Conservation (phyloP, 176 grass and related monocot species). For the Ampelocalamus luodianensis region DNA sequence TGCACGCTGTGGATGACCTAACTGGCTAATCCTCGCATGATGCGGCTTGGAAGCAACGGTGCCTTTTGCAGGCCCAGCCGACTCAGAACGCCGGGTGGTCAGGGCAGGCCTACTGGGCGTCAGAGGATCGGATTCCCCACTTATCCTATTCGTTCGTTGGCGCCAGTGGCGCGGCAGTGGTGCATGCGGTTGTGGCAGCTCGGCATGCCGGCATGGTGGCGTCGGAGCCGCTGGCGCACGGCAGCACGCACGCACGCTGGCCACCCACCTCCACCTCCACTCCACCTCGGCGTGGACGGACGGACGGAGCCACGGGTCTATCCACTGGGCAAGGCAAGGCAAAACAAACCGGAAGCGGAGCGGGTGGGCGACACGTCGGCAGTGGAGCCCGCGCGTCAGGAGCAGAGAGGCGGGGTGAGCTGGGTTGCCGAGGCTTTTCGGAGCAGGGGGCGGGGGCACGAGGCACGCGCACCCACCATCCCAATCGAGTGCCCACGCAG, state of each 20-base stretch:
- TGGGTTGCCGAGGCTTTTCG: constrained; percentile 42
- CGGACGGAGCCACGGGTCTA: not conserved
- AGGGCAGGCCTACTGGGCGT: not conserved
- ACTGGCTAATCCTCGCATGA: not conserved
- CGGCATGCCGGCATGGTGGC: not conserved
- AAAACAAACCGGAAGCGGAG: not conserved
- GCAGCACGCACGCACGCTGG: not conserved
- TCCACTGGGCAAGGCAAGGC: not conserved
- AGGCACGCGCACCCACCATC: constrained; percentile 51
- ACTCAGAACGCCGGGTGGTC: not conserved
- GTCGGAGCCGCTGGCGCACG: not conserved
- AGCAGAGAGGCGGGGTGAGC: constrained; percentile 23
- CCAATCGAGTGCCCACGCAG: constrained; percentile 51
- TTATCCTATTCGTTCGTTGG: constrained; percentile 26
- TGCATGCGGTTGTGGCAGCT: not conserved
- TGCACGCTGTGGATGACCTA: no score
- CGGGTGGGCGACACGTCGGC: constrained; percentile 33
- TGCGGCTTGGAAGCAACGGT: not conserved
- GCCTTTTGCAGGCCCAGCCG: not conserved
- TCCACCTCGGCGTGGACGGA: not conserved
- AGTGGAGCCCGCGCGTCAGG: not conserved
- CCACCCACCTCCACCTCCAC: constrained; percentile 22
- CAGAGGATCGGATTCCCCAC: constrained; percentile 45
- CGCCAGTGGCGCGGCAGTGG: not conserved
- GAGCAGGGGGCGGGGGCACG: constrained; percentile 38